These are phyloP conservation scores for Blastomyces parvus DNA, from an alignment of 2,329 filamentous ascomycete species.

Conservation along the genomic window DNA sequence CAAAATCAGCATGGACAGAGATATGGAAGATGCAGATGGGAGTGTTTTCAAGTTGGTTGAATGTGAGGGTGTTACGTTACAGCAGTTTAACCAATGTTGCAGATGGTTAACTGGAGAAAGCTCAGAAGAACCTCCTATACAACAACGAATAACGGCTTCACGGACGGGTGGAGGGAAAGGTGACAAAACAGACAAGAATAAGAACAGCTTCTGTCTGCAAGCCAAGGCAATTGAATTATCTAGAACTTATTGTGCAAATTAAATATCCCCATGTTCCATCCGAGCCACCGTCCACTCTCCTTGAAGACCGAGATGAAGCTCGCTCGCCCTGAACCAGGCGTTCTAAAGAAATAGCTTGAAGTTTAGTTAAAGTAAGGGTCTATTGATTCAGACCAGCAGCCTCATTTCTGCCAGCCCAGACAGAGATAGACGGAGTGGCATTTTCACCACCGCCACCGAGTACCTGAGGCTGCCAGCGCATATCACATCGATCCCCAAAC, in stretches of 20 bases:
- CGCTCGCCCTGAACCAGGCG: not conserved
- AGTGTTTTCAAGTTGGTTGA: not conserved
- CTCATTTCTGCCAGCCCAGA: conserved; percentile 1
- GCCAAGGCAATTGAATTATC: too few relatives aligned
- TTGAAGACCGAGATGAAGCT: not conserved
- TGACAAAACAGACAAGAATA: too few relatives aligned
- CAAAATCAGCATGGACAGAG: not conserved
- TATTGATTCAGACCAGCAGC: conserved; percentile 1
- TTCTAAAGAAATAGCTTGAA: not conserved
- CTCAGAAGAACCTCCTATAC: not conserved
- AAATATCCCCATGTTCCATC: not conserved
- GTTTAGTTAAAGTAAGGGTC: too few relatives aligned
- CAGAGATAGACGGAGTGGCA: not conserved
- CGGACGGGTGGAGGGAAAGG: too few relatives aligned
- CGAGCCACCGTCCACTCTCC: not conserved
- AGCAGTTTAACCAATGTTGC: not conserved
- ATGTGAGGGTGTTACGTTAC: not conserved
- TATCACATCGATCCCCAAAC: not conserved
- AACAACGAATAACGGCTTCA: not conserved
- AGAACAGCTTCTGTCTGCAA: too few relatives aligned
- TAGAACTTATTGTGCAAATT: not conserved
- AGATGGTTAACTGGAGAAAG: too few relatives aligned
- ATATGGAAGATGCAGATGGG: not conserved
- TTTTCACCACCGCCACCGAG: not conserved
- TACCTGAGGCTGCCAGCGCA: not conserved